Evolutionary conservation across 2,329 filamentous ascomycete species (phyloP), one percentile per base, ranked within the genome.

Genomic region (Lizonia empirigonia): DNA sequence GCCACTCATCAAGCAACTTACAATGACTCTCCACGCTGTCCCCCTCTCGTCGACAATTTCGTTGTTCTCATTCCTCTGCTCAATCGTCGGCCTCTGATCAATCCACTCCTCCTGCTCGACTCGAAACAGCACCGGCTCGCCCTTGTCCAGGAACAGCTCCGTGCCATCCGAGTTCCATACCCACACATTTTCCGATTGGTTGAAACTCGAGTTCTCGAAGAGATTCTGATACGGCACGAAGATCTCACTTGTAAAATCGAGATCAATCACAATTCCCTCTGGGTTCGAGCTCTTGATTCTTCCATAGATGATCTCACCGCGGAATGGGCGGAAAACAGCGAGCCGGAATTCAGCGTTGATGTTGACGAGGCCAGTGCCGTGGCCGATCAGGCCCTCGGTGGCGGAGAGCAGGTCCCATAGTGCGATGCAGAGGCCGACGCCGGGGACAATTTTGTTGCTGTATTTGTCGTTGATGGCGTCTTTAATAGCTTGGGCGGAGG

Each of bases 401-500:
- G 91, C 85, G 76, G 89, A 90, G 5, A 96, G 78, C 10, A 99
- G 79, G 70, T 97, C 94, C 77, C 94, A 97, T 64, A 99, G 85
- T 69, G 90, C 93, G 62, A 99, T 88, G 69, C 91, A 97, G 4
- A 99, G 85, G 9, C 94, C 94, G 52, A 97, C 87, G 69, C 94
- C 94, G 71, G 96, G 93, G 55, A 99, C 91, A 91, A 90, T 88
- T 76, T 93, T 94, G 77, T 99, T 97, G 53, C 93, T 86, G 74
- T 97, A 99, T 76, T 99, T 99, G 58, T 86, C 82, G 72, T 99
- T 97, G 77, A 99, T 94, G 66, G 94, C 94, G 77, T 99, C 92
- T 75, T 97, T 91, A 58, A 99, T 90, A 1, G 91, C 91, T 57
- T 91, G 83, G 24, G 85, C 83, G 68, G 90, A 95, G 54, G 85